phyloP scores from a whole-genome alignment of 1,139 yeast species.

The Blastobotrys ciferrii region DNA sequence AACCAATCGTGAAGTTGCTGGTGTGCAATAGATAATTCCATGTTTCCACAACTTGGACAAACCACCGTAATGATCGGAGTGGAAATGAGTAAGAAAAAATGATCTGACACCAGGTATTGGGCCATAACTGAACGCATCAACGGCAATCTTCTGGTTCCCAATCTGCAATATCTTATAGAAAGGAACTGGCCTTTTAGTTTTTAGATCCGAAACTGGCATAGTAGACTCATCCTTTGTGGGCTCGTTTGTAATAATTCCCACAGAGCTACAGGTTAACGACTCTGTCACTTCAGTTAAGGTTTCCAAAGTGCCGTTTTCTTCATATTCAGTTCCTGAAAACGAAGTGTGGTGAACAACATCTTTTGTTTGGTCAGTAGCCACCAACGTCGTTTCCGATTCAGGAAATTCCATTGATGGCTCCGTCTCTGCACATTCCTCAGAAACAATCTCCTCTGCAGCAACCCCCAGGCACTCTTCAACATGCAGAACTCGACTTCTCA shows the following conservation, averaged over 20 bases:
- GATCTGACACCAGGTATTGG: slow-evolving; percentile 33
- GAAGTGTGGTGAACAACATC: background rate
- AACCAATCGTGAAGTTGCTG: slow-evolving; percentile 60
- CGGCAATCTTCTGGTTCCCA: slow-evolving; percentile 34
- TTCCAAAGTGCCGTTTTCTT: background rate
- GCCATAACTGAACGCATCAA: slow-evolving; percentile 44
- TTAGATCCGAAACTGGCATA: background rate
- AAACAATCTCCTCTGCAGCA: slow-evolving; percentile 1
- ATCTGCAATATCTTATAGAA: slow-evolving; percentile 37
- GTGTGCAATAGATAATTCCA: slow-evolving; percentile 67
- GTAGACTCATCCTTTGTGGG: background rate
- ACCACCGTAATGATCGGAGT: slow-evolving; percentile 92
- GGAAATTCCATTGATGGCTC: background rate
- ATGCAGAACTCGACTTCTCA: slow-evolving; percentile 18
- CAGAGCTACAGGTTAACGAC: background rate
- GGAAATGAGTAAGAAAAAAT: slow-evolving; percentile 61
- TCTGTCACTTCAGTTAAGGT: background rate
- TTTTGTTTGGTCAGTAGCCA: background rate
- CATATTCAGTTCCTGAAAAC: no score
- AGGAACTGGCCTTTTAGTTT: slow-evolving; percentile 26
- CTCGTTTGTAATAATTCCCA: slow-evolving; percentile 1
- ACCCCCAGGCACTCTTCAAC: slow-evolving; percentile 21
- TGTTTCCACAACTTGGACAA: slow-evolving; percentile 72
- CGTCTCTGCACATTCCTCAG: background rate
- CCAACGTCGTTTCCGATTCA: background rate